Conservation (phyloP, 768 basidiomycete genomes). For the Boletus edulis region DNA sequence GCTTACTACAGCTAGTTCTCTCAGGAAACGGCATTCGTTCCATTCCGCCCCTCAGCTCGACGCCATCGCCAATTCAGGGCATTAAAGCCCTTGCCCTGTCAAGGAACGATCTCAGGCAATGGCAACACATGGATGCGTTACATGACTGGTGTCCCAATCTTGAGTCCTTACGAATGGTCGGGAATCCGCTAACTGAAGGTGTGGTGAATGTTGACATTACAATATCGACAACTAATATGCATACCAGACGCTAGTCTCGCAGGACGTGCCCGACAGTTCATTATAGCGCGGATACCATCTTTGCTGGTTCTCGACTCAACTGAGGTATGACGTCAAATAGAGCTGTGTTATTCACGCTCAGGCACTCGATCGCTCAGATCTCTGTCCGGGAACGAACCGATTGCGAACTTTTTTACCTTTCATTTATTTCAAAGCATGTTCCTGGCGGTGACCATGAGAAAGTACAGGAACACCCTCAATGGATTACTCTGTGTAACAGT, state of each 20-base stretch:
- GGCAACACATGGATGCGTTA: conserved; percentile 66
- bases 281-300: conserved; percentile 66
- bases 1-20: conserved; percentile 65
- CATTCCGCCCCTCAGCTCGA: conserved; percentile 39
- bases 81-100: conserved; percentile 65
- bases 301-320: conserved; percentile 64
- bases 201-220: conserved; percentile 7
- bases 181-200: conserved; percentile 67
- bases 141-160: conserved; percentile 68
- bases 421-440: conserved; percentile 52
- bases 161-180: conserved; percentile 54
- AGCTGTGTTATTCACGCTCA: conserved; percentile 11
- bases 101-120: conserved; percentile 53
- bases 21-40: conserved; percentile 55
- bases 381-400: conserved; percentile 70
- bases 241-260: conserved; percentile 35
- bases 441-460: conserved; percentile 41
- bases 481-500: conserved; percentile 65
- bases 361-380: conserved; percentile 44
- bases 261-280: conserved; percentile 52
- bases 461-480: conserved; percentile 57
- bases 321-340: conserved; percentile 39
- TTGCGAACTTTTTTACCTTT: conserved; percentile 80
- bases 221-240: conserved; percentile 1
- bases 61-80: conserved; percentile 26